Evolutionary conservation across 2,329 filamentous ascomycete species (phyloP).

Genomic region (Clonostachys byssicola): DNA sequence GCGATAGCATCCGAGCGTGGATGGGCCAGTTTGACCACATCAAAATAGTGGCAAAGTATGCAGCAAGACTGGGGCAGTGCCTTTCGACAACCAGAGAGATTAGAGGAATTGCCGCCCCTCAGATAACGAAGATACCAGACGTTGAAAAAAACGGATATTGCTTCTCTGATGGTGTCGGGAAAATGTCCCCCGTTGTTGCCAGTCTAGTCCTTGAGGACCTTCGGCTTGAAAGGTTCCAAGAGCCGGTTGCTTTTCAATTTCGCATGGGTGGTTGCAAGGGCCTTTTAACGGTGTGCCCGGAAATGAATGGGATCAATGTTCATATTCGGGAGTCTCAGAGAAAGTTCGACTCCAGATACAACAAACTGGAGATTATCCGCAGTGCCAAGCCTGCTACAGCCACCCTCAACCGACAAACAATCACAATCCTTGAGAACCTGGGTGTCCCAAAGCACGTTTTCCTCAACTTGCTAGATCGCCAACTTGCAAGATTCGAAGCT

Average conservation of each 20-base stretch:
- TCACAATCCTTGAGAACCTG: slow-evolving; percentile 75
- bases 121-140: slow-evolving; percentile 61
- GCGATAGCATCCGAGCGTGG: slow-evolving; percentile 73
- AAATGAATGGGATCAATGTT: slow-evolving; percentile 62
- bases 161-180: slow-evolving; percentile 92
- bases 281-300: slow-evolving; percentile 71
- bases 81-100: slow-evolving; percentile 89
- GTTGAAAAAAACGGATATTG: slow-evolving; percentile 63
- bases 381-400: slow-evolving; percentile 73
- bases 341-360: slow-evolving; percentile 73
- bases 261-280: slow-evolving; percentile 92
- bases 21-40: slow-evolving; percentile 87
- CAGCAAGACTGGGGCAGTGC: slow-evolving; percentile 86
- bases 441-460: slow-evolving; percentile 69
- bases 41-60: slow-evolving; percentile 80
- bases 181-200: slow-evolving; percentile 78
- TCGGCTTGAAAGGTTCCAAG: slow-evolving; percentile 47
- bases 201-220: slow-evolving; percentile 70
- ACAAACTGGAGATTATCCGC: slow-evolving; percentile 79
- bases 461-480: slow-evolving; percentile 57
- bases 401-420: slow-evolving; percentile 85
- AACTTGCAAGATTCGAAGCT: slow-evolving; percentile 63
- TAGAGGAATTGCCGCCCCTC: slow-evolving; percentile 54
- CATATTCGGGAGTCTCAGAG: slow-evolving; percentile 80
- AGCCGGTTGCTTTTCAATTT: slow-evolving; percentile 86